Evolutionary conservation across 83 land plant genomes (phyloP).

Genomic region (Picea abies): DNA sequence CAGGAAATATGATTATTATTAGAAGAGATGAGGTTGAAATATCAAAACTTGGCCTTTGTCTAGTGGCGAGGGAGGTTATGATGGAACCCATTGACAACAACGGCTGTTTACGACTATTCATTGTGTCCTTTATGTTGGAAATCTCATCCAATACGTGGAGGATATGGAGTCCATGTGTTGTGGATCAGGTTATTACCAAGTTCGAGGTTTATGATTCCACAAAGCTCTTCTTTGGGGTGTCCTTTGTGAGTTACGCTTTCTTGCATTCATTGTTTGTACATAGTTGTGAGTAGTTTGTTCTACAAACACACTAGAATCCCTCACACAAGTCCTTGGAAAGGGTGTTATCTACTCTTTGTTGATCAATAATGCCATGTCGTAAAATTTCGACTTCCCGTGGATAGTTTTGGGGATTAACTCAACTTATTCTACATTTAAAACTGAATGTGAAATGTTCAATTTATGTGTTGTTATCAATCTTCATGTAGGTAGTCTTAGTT

Average conservation of each 20-base stretch:
- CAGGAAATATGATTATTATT: too few relatives aligned
- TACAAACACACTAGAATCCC: not conserved
- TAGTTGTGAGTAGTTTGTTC: not conserved
- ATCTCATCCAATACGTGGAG: not conserved
- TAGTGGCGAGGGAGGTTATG: too few relatives aligned
- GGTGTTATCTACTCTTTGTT: not conserved
- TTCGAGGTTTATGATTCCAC: too few relatives aligned
- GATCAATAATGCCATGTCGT: not conserved
- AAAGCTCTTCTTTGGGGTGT: constrained; percentile 3
- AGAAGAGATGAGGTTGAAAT: too few relatives aligned
- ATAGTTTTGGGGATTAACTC: not conserved
- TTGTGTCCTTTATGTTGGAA: too few relatives aligned
- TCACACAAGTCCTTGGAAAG: too few relatives aligned
- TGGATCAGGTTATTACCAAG: not conserved
- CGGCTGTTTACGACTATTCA: too few relatives aligned
- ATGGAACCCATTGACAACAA: not conserved
- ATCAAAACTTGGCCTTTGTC: too few relatives aligned
- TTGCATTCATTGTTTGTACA: not conserved
- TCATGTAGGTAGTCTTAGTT: not conserved
- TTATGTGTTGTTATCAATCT: not conserved
- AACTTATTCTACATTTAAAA: not conserved
- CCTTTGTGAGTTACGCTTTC: not conserved
- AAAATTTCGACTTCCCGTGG: not conserved
- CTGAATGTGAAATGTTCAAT: not conserved
- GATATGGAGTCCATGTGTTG: not conserved